Conservation (phyloP, 768 basidiomycete genomes). For the Tricholoma bakamatsutake region DNA sequence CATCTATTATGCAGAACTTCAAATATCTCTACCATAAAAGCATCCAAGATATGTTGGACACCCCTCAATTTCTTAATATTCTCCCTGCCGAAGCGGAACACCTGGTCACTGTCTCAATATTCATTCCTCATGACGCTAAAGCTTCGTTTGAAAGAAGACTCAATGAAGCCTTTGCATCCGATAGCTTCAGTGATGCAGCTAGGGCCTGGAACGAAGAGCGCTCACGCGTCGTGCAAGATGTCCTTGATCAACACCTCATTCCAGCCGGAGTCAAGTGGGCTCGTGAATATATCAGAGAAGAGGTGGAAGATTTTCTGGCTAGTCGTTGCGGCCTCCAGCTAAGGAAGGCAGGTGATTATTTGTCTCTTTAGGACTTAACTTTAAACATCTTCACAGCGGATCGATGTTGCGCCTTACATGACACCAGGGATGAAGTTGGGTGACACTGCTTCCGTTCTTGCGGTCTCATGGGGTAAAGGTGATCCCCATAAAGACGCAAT, state of each 20-base stretch:
- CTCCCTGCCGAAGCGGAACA: conserved; percentile 87
- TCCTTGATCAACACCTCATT: conserved; percentile 74
- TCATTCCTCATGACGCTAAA: conserved; percentile 55
- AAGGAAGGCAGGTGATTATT: conserved; percentile 50
- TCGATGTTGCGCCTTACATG: conserved; percentile 75
- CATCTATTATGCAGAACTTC: conserved; percentile 59
- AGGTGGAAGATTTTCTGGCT: conserved; percentile 83
- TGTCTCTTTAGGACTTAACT: conserved; percentile 3
- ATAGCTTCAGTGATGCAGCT: conserved; percentile 79
- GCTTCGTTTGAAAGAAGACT: conserved; percentile 69
- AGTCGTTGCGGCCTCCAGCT: conserved; percentile 60
- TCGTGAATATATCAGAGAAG: conserved; percentile 82
- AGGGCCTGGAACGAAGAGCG: conserved; percentile 91
- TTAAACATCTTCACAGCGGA: conserved; percentile 45
- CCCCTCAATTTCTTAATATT: conserved; percentile 85
- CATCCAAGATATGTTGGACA: conserved; percentile 59
- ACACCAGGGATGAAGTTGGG: conserved; percentile 61
- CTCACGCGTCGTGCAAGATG: conserved; percentile 69
- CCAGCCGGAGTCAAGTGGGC: conserved; percentile 86
- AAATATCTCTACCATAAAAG: conserved; percentile 88
- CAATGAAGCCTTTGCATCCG: conserved; percentile 78
- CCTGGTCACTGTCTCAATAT: conserved; percentile 72
- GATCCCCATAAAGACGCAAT: conserved; percentile 91
- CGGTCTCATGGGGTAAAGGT: conserved; percentile 92
- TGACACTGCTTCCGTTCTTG: conserved; percentile 73